Percentiles rank a stretch among this genome's conserved stretches.
These are phyloP conservation scores for Fraxinus velutina DNA, from an alignment of 305 asterid genomes.

Conservation along the genomic window DNA sequence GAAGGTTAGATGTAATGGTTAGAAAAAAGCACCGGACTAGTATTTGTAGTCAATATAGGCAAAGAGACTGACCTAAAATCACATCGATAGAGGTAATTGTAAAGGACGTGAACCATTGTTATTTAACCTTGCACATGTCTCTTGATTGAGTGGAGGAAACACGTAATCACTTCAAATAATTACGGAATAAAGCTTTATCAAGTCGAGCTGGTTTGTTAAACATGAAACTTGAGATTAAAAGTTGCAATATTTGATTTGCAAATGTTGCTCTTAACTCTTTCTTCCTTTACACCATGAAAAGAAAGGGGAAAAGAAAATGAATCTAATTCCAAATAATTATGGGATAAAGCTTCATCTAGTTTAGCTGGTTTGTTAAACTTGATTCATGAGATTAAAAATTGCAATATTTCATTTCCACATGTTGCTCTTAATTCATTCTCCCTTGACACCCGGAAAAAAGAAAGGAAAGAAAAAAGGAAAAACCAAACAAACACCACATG, in stretches of 20 bases:
- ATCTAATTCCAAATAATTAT: neutral
- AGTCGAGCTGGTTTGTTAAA: neutral
- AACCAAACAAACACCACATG: neutral
- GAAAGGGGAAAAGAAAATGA: neutral
- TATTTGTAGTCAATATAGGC: neutral
- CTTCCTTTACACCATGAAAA: neutral
- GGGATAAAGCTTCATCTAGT: neutral
- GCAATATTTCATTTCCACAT: neutral
- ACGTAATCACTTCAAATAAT: neutral
- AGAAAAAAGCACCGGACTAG: neutral
- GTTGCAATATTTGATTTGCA: neutral
- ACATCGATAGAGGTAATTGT: neutral
- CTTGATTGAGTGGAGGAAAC: neutral
- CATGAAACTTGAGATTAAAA: neutral
- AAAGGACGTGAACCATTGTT: neutral
- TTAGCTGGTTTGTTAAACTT: neutral
- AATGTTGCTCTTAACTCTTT: neutral
- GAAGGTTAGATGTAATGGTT: neutral
- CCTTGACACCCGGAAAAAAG: neutral
- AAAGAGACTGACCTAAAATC: neutral
- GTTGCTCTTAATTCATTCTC: neutral
- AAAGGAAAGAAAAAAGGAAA: neutral
- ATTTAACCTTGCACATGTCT: neutral
- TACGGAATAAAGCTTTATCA: neutral
- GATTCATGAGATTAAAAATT: neutral